Conservation (phyloP, 2,329 filamentous ascomycete genomes). For the Paracoccidioides lutzii region DNA sequence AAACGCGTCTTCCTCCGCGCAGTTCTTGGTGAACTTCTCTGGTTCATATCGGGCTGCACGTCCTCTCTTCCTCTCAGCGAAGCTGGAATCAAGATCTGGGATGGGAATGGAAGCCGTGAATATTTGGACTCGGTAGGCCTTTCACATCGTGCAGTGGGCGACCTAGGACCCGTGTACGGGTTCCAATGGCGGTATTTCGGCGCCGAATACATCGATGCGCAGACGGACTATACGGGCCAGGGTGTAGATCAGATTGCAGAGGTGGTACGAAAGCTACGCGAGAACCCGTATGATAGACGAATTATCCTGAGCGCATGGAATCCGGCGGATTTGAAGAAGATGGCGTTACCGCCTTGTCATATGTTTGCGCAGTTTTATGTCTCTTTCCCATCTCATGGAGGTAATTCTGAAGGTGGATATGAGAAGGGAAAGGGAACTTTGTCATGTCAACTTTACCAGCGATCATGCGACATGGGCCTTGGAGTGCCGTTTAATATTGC, state of each 20-base stretch:
- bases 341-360: conserved; percentile 89
- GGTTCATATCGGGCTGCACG: conserved; percentile 82
- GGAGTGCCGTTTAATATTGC: conserved; percentile 98
- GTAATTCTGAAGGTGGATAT: conserved; percentile 15
- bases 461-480: conserved; percentile 92
- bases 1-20: conserved; percentile 91
- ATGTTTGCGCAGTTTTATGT: conserved; percentile 98
- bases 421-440: conserved; percentile 50
- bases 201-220: conserved; percentile 68
- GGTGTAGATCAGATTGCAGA: conserved; percentile 89
- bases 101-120: conserved; percentile 83
- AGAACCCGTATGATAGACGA: conserved; percentile 73
- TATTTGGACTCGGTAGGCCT: conserved; percentile 82
- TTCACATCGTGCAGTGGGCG: conserved; percentile 67
- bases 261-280: conserved; percentile 72
- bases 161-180: conserved; percentile 90
- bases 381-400: conserved; percentile 47
- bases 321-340: conserved; percentile 66
- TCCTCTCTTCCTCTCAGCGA: conserved; percentile 63
- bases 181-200: conserved; percentile 99
- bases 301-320: conserved; percentile 95
- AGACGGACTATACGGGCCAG: conserved; percentile 71
- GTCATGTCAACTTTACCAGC: conserved; percentile 83
- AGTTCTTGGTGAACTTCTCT: conserved; percentile 83
- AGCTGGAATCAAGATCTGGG: conserved; percentile 91